Base-by-base conservation (phyloP, 2,329 filamentous ascomycete genomes). In the Pyrenochaeta sp. region DNA sequence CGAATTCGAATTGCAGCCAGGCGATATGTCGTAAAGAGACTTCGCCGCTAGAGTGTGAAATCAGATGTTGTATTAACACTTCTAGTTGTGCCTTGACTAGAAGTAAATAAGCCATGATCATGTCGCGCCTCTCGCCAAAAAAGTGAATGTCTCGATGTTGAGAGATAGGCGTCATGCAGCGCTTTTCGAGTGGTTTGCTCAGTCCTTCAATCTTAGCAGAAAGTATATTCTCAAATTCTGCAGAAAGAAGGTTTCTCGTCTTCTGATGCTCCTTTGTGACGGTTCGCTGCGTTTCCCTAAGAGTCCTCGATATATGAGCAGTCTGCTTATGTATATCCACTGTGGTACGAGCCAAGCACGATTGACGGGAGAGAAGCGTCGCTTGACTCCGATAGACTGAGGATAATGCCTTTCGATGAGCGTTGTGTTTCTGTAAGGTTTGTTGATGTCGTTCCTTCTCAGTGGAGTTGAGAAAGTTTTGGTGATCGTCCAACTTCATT, bases 31-130 rank as follows among this genome's bases (percentile, higher is more conserved):
- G 8, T 10, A 27, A 24, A 1, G 52, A 39, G 10, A 62, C 10
- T 28, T 50, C 36, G 2, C 44, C 19, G 5, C 5, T 24, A 7
- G 36, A 22, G 22, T 51, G 44, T 25, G 24, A 36, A 30, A 56
- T 28, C 3, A 53, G 30, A 7, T 37, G 37, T 13, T 12, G 24
- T 2, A 55, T 50, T 0, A 52, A 43, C 2, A n/a, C 28, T 5
- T 52, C 32, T 15, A 61, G 5, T 8, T 52, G 40, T 1, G 45
- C 36, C 36, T 52, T 50, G 22, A 54, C 27, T 1, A 53, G 47
- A 5, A 61, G 50, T 10, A 61, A 32, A 34, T 54, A 58, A 1
- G 59, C 55, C 48, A 61, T 50, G 32, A 61, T 56, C 50, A 54
- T 55, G 25, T 61, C 55, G 3, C 45, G 49, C 13, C 52, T 50